Base-by-base conservation (phyloP, 2,329 filamentous ascomycete genomes). In the Pseudogymnoascus sp. region DNA sequence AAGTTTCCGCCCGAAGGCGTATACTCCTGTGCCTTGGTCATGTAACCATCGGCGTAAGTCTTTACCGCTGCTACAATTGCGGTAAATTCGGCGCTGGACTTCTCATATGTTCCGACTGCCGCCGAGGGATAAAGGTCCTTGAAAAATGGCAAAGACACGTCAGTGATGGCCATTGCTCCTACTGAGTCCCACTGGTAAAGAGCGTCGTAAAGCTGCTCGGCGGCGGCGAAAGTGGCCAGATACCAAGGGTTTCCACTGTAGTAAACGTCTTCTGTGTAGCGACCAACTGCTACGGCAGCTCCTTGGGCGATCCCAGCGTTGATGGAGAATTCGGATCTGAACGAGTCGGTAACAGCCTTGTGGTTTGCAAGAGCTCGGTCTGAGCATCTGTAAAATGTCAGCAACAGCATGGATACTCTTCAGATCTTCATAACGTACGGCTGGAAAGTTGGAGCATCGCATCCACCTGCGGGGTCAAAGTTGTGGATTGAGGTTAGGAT, bases 191-290 rank as follows among this genome's bases (percentile, higher is more conserved):
- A 93, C 60, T 88, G 85, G 67, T 88, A 87, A 1, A 92, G 70
- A 0, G 90, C 88, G 69, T 89, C 87, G 72, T 92, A 93, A 2
- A 96, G 82, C 71, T 90, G 87, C 75, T 95, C 90, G 2, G 90
- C 91, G 0, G 89, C 89, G 1, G 89, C 89, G 31, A 91, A 79
- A 0, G 88, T 93, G 69, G 83, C 83, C 11, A 93, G 80, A 69
- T 91, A 90, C 90, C 90, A 95, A 1, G 90, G 90, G 73, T 95
- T 92, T 1, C 89, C 90, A 65, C 84, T 84, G 74, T 87, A 88
- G 75, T 93, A 95, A 3, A 79, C 75, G 68, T 96, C 90, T 73
- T 90, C 88, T 0, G 85, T 75, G 71, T 91, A 91, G 65, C 88
- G 79, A 50, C 88, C 88, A 5, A 88, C 77, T 6, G 84, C 81